These are phyloP conservation scores for Licmophora abbreviata DNA, from an alignment of 108 stramenopile genomes.

Conservation along the genomic window DNA sequence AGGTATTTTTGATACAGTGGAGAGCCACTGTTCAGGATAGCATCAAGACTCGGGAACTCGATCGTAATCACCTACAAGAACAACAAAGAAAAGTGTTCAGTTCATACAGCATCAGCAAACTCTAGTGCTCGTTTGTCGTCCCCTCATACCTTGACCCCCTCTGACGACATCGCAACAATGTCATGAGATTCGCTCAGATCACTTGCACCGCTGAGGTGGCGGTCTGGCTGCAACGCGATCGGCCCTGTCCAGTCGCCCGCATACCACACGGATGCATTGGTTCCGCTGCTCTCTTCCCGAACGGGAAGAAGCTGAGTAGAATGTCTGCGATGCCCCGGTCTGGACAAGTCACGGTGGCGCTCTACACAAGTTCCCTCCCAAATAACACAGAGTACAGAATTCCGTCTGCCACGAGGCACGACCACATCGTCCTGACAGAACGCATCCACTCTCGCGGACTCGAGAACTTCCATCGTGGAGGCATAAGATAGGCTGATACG, in stretches of 20 bases:
- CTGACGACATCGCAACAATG: conserved; percentile 71
- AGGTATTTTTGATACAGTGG: conserved; percentile 69
- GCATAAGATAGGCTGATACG: conserved; percentile 38
- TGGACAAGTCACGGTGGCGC: conserved; percentile 8
- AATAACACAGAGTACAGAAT: conserved; percentile 50
- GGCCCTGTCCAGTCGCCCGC: conserved; percentile 81
- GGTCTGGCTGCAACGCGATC: conserved; percentile 54
- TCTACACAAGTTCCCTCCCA: conserved; percentile 72
- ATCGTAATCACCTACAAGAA: conserved; percentile 42
- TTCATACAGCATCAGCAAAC: not conserved
- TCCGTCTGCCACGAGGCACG: conserved; percentile 24
- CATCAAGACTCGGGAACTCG: conserved; percentile 58
- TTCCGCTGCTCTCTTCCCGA: not conserved
- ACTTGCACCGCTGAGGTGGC: conserved; percentile 61
- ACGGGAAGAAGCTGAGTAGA: not conserved
- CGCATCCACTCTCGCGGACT: conserved; percentile 53
- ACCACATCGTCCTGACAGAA: conserved; percentile 39
- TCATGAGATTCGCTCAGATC: conserved; percentile 42
- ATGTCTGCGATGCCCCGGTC: not conserved
- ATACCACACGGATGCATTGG: conserved; percentile 38
- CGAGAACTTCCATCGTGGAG: conserved; percentile 66
- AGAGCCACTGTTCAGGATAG: conserved; percentile 68
- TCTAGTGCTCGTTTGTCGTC: no score
- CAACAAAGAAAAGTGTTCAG: not conserved
- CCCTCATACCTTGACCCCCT: conserved; percentile 65